Conservation (phyloP, 148 eudicot species). For the Pharnaceum exiguum region DNA sequence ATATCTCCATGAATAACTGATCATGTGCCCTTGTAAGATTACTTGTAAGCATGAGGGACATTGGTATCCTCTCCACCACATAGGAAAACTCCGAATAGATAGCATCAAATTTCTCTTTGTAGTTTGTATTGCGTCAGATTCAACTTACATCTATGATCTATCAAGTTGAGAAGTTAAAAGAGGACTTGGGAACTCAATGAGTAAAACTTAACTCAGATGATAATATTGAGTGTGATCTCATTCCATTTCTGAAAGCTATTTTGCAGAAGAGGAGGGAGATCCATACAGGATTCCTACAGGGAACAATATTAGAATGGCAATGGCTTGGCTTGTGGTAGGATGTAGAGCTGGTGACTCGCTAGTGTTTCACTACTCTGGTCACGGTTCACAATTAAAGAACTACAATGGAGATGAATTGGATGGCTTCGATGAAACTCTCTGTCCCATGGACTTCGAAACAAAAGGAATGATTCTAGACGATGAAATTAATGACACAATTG, state of each 20-base stretch:
- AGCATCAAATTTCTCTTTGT: no score
- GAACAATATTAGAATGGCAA: slow-evolving; percentile 76
- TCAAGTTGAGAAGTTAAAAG: no score
- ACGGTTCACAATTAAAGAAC: slow-evolving; percentile 78
- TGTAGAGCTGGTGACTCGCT: slow-evolving; percentile 88
- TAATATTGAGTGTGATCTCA: slow-evolving; percentile 1
- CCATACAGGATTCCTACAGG: slow-evolving; percentile 78
- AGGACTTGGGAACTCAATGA: no score
- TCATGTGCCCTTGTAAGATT: no score
- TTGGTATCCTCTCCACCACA: no score
- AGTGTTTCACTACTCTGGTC: slow-evolving; percentile 93
- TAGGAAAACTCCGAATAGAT: no score
- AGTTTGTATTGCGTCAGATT: no score
- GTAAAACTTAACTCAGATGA: not conserved
- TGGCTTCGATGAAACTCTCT: slow-evolving; percentile 92
- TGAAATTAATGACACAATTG: slow-evolving; percentile 83
- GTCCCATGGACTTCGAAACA: slow-evolving; percentile 91
- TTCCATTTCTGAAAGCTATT: slow-evolving; percentile 12
- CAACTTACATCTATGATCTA: no score
- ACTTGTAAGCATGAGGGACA: no score
- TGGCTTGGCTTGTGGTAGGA: slow-evolving; percentile 90
- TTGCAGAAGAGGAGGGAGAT: slow-evolving; percentile 90
- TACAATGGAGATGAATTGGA: slow-evolving; percentile 75
- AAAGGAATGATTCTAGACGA: slow-evolving; percentile 94
- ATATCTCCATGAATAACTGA: no score